Evolutionary conservation across 805 yeast genomes (phyloP).

Genomic region (Lipomyces spencermartinsiae): DNA sequence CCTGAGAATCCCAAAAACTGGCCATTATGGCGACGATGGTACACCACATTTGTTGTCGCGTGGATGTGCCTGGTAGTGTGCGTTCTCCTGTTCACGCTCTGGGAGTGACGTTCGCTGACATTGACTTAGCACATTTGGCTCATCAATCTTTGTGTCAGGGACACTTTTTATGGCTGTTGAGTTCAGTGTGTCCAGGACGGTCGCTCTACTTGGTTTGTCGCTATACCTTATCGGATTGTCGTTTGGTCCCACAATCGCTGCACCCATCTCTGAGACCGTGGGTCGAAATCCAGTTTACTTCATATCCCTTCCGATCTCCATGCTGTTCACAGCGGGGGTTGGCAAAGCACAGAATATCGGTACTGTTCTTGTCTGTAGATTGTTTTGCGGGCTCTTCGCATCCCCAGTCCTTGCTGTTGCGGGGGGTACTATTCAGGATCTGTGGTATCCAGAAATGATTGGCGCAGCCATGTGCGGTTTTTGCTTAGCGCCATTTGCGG

Average conservation of each 20-base stretch:
- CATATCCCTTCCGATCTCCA: slow-evolving; percentile 48
- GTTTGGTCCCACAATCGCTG: slow-evolving; percentile 50
- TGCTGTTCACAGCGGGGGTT: slow-evolving; percentile 39
- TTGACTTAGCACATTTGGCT: slow-evolving; percentile 60
- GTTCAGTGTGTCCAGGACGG: slow-evolving; percentile 63
- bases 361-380: slow-evolving; percentile 67
- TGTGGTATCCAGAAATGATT: slow-evolving; percentile 69
- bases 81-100: not conserved
- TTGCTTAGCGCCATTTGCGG: slow-evolving; percentile 64
- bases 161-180: slow-evolving; percentile 57
- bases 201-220: slow-evolving; percentile 64
- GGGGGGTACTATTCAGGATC: slow-evolving; percentile 81
- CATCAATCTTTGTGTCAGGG: slow-evolving; percentile 73
- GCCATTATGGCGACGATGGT: slow-evolving; percentile 49
- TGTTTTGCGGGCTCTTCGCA: slow-evolving; percentile 76
- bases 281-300: slow-evolving; percentile 67
- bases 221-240: slow-evolving; percentile 67
- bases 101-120: not conserved
- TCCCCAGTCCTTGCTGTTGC: slow-evolving; percentile 86
- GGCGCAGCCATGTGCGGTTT: slow-evolving; percentile 79
- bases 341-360: slow-evolving; percentile 62
- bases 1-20: slow-evolving; percentile 50
- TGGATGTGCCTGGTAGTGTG: slow-evolving; percentile 37
- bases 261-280: slow-evolving; percentile 72
- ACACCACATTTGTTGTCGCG: slow-evolving; percentile 45